Base-by-base conservation (phyloP, 441 rosid genomes). In the Raphanus hybrid region DNA sequence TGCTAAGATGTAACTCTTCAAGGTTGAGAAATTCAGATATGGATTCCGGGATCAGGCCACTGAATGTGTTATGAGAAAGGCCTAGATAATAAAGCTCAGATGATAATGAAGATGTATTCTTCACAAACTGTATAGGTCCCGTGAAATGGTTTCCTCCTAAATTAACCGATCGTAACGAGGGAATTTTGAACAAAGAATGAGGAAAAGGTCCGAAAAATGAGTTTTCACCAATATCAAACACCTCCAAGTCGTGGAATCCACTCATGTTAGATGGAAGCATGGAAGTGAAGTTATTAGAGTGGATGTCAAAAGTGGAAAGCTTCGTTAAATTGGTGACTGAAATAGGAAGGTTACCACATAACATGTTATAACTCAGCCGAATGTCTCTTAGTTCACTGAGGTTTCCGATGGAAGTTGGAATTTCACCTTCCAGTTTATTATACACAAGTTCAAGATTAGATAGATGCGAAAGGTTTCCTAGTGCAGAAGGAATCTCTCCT, bases 341-440 rank as follows among this genome's bases (percentile, higher is more conserved):
- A 50, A 14, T 14, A 2, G 18, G 8, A 14, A 50, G 0, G 0
- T 2, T 50, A 2, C 57, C 57, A 50, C 8, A 1, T n/a, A 48
- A 1, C 6, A 0, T n/a, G 54, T 48, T 48, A 4, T 48, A 0
- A 0, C 0, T 6, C 4, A 48, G 54, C 43, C 0, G 0, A 9
- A 10, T 0, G 1, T 0, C 3, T 3, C 48, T 41, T 37, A 37
- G 41, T 7, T 37, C 41, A 8, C 7, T 37, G 2, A 37, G 41
- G 41, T 37, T 37, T 37, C 41, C 41, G 0, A 37, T 37, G 41
- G 9, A 37, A 37, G 41, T 6, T 6, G 41, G 9, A 37, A 37
- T 6, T 37, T 37, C 41, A 37, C 41, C 41, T 37, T 6, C 41
- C 41, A 37, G 7, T 6, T 37, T 2, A 37, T 37, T 37, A 37